Conservation (phyloP, 2,329 filamentous ascomycete species). For the Passalora sequoiae region DNA sequence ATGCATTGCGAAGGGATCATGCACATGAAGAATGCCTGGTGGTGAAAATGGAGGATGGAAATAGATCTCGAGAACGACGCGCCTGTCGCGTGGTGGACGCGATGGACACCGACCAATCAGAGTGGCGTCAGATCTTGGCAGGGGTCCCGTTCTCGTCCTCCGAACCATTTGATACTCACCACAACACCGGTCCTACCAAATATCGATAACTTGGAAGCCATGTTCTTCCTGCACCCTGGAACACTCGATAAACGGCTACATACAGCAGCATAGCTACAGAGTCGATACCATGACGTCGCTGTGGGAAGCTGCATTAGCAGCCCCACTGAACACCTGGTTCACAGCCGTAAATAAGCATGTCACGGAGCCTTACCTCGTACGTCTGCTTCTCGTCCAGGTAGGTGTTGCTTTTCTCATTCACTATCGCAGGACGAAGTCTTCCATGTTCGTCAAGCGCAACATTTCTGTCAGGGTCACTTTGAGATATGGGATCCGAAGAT, state of each 20-base stretch:
- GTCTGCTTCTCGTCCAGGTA: slow-evolving; percentile 25
- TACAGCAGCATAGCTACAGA: too few species aligned
- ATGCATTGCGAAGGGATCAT: slow-evolving; percentile 6
- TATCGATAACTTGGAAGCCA: too few species aligned
- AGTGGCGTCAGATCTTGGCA: too few species aligned
- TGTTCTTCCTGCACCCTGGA: too few species aligned
- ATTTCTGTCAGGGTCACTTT: slow-evolving; percentile 73
- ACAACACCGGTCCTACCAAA: too few species aligned
- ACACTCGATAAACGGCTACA: too few species aligned
- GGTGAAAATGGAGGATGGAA: slow-evolving; percentile 1
- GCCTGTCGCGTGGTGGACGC: too few species aligned
- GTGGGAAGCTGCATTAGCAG: slow-evolving; percentile 13
- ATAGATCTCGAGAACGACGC: too few species aligned
- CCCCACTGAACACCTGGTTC: slow-evolving; percentile 29
- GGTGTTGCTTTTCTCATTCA: slow-evolving; percentile 21
- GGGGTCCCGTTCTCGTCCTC: too few species aligned
- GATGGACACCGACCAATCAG: too few species aligned
- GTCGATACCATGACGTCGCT: slow-evolving; percentile 22
- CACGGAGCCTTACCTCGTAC: slow-evolving; percentile 55
- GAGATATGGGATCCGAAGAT: slow-evolving; percentile 91
- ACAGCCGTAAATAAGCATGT: slow-evolving; percentile 44
- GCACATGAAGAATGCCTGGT: not conserved
- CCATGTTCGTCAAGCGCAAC: slow-evolving; percentile 85
- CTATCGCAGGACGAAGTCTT: slow-evolving; percentile 69
- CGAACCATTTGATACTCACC: too few species aligned